These are phyloP conservation scores for Colletotrichum sansevieriae DNA, from an alignment of 2,329 filamentous ascomycete genomes.

Conservation along the genomic window DNA sequence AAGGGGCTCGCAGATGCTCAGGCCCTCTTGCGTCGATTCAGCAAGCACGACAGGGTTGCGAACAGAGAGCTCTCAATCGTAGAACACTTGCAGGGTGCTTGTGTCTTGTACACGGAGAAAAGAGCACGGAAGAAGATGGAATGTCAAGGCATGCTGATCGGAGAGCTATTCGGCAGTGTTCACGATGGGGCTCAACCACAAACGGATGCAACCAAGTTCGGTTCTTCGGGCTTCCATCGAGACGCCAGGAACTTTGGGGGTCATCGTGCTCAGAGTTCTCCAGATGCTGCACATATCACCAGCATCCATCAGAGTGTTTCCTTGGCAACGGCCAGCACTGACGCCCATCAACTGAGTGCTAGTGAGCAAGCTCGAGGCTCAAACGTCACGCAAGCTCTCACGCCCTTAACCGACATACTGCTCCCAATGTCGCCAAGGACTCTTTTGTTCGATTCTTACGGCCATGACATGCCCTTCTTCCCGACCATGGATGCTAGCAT, in stretches of 20 bases:
- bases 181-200: conserved; percentile 31
- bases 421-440: conserved; percentile 44
- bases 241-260: neutral
- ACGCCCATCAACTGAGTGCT: neutral
- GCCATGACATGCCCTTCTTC: conserved; percentile 43
- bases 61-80: conserved; percentile 45
- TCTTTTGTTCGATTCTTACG: conserved; percentile 44
- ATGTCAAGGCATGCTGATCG: conserved; percentile 43
- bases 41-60: conserved; percentile 44
- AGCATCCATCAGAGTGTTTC: conserved; percentile 18
- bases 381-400: conserved; percentile 37
- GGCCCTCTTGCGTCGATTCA: conserved; percentile 45
- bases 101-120: conserved; percentile 43
- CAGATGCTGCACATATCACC: neutral
- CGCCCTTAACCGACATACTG: conserved; percentile 38
- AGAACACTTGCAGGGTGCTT: conserved; percentile 45
- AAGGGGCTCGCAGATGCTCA: conserved; percentile 45
- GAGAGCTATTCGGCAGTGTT: conserved; percentile 46
- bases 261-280: neutral
- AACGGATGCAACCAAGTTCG: neutral
- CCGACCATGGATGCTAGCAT: conserved; percentile 44
- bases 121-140: conserved; percentile 45
- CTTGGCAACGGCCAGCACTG: conserved; percentile 7
- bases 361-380: conserved; percentile 16
- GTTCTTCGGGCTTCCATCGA: neutral